These are phyloP conservation scores for Neostapfia colusana DNA, from an alignment of 176 grass and related monocot species.

Conservation along the genomic window DNA sequence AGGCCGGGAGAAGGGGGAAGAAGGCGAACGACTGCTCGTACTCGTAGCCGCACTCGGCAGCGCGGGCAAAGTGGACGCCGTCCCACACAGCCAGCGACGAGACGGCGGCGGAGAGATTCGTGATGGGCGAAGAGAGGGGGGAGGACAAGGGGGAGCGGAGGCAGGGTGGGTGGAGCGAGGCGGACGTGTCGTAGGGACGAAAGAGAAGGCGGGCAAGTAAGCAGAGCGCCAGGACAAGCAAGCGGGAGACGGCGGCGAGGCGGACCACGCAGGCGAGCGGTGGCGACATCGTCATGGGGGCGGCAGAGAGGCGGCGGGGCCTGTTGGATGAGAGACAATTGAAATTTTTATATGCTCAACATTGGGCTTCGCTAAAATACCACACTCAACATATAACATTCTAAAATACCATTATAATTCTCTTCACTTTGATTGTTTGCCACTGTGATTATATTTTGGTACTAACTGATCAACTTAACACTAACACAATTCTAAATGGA, in stretches of 20 bases:
- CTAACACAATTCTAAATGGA: too few species aligned
- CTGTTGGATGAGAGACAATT: too few species aligned
- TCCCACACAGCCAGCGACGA: slow-evolving; percentile 83
- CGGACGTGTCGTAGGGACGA: slow-evolving; percentile 84
- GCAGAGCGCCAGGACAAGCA: slow-evolving; percentile 59
- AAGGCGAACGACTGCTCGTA: slow-evolving; percentile 94
- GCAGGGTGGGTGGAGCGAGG: slow-evolving; percentile 66
- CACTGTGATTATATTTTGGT: too few species aligned
- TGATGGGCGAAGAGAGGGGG: neutral
- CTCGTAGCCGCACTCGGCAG: slow-evolving; percentile 93
- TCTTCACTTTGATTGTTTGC: too few species aligned
- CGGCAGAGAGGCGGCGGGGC: neutral
- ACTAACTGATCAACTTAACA: too few species aligned
- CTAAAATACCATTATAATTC: too few species aligned
- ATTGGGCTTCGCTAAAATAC: too few species aligned
- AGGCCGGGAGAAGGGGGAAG: slow-evolving; percentile 70
- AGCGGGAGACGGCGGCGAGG: slow-evolving; percentile 54
- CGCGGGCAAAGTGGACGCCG: slow-evolving; percentile 74
- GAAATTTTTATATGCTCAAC: too few species aligned
- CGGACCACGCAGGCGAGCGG: slow-evolving; percentile 37
- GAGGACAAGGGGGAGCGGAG: slow-evolving; percentile 35
- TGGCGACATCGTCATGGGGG: neutral
- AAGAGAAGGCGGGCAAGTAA: slow-evolving; percentile 64
- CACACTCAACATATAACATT: too few species aligned
- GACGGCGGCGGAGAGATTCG: slow-evolving; percentile 37